A percentile compares a stretch with the other conserved stretches of the same genome.
These are phyloP conservation scores for Daedaleopsis nitida DNA, from an alignment of 768 basidiomycete species.

Conservation along the genomic window DNA sequence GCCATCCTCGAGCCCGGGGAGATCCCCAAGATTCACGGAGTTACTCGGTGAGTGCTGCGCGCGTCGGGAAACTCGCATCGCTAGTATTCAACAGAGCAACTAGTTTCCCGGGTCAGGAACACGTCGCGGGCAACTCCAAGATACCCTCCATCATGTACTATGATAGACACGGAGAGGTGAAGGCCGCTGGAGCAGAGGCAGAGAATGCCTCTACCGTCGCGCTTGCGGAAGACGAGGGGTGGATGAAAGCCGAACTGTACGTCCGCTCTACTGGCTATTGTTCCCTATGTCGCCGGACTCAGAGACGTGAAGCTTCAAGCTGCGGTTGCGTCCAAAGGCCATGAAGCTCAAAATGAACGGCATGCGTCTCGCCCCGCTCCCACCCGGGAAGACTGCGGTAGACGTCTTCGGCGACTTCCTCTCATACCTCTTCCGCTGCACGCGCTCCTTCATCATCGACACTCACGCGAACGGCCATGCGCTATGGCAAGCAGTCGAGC, in stretches of 20 bases:
- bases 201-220: slow-evolving; percentile 58
- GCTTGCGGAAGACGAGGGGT: slow-evolving; percentile 75
- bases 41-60: slow-evolving; percentile 58
- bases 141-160: slow-evolving; percentile 81
- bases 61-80: not conserved
- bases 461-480: slow-evolving; percentile 78
- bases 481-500: slow-evolving; percentile 72
- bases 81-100: slow-evolving; percentile 2
- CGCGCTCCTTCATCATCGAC: slow-evolving; percentile 73
- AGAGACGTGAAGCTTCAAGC: slow-evolving; percentile 60
- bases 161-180: slow-evolving; percentile 63
- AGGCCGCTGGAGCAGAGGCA: slow-evolving; percentile 77
- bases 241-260: slow-evolving; percentile 77
- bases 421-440: slow-evolving; percentile 72
- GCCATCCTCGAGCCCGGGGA: slow-evolving; percentile 82
- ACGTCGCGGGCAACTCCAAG: slow-evolving; percentile 83
- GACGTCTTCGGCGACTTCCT: slow-evolving; percentile 83
- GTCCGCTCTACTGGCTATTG: slow-evolving; percentile 30
- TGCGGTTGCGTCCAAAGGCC: slow-evolving; percentile 72
- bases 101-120: slow-evolving; percentile 84
- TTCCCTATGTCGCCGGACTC: not conserved
- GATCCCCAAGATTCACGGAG: slow-evolving; percentile 78
- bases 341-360: slow-evolving; percentile 87
- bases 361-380: slow-evolving; percentile 72
- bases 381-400: slow-evolving; percentile 65